Base-by-base conservation (phyloP, 2,329 filamentous ascomycete genomes). In the Stagonosporopsis tanaceti region DNA sequence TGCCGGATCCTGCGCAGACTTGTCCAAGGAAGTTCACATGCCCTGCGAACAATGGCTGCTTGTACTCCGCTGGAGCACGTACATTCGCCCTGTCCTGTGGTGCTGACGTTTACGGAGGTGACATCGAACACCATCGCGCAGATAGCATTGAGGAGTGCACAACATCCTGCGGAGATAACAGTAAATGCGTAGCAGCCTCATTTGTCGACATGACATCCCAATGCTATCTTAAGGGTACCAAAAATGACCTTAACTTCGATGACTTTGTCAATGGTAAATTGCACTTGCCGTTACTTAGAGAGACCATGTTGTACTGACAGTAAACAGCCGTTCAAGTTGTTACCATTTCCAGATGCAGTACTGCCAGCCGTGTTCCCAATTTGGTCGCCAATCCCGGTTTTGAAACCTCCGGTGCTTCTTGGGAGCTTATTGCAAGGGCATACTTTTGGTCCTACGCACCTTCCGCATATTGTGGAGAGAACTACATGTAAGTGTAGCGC, bases 201-300 rank as follows among this genome's bases (percentile, higher is more conserved):
- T 50, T 40, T 11, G 20, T 15, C 17, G 35, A 37, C 12, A 34
- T 22, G 3, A 30, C 51, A 11, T 45, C 44, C n/a, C 17, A 28
- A 1, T 54, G 51, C 38, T 54, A 54, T 25, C 44, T 54, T 22
- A 54, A 54, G 11, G 32, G 35, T 9, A 54, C 24, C 30, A 54
- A 54, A 8, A 37, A 44, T 17, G 42, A 32, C 8, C 34, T 27
- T 9, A 24, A 35, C 20, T 17, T 12, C 7, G 46, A 35, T 4
- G 42, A 53, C 20, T 34, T 41, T 8, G 35, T 45, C 4, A 32
- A 53, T 35, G 50, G 50, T 53, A 30, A 4, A 42, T 28, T 27
- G 28, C 3, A 12, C 11, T 30, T 30, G 28, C 28, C 4, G 11
- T 11, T 11, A 4, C 11, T 30, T 30, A 12, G 7, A 30, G 28